Evolutionary conservation across 2,329 filamentous ascomycete species (phyloP).

Genomic region (Epichloe gansuensis): DNA sequence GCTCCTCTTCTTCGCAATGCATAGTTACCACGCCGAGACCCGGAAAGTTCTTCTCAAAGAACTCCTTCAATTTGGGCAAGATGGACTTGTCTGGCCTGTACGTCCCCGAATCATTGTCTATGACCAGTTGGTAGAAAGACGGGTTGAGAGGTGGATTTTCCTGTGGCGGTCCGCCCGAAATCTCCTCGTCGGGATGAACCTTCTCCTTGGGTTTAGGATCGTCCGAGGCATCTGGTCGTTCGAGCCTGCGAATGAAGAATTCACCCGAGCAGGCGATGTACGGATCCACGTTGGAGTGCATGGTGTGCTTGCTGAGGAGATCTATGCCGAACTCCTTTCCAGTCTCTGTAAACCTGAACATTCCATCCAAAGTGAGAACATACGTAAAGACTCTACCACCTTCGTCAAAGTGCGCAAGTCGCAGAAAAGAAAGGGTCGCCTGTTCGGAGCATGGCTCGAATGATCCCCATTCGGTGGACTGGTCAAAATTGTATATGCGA

Average conservation of each 20-base stretch:
- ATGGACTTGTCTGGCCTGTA: constrained; percentile 76
- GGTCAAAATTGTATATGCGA: constrained; percentile 81
- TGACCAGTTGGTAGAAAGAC: constrained; percentile 69
- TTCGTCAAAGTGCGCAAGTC: constrained; percentile 75
- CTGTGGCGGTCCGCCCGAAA: constrained; percentile 34
- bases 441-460: constrained; percentile 56
- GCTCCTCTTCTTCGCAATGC: constrained; percentile 66
- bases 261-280: constrained; percentile 91
- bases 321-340: constrained; percentile 94
- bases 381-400: constrained; percentile 86
- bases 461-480: constrained; percentile 57
- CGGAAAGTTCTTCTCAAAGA: constrained; percentile 61
- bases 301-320: constrained; percentile 85
- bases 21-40: constrained; percentile 63
- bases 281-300: constrained; percentile 86
- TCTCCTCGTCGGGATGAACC: constrained; percentile 39
- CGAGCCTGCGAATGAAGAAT: constrained; percentile 71
- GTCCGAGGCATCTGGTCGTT: constrained; percentile 32
- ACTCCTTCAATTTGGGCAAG: constrained; percentile 58
- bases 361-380: constrained; percentile 73
- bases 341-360: constrained; percentile 87
- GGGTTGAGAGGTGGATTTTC: constrained; percentile 32
- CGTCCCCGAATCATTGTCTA: constrained; percentile 91
- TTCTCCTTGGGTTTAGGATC: constrained; percentile 30
- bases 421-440: constrained; percentile 68